Evolutionary conservation across 106 monocot genomes (phyloP).

Genomic region (Dioscorea alata): DNA sequence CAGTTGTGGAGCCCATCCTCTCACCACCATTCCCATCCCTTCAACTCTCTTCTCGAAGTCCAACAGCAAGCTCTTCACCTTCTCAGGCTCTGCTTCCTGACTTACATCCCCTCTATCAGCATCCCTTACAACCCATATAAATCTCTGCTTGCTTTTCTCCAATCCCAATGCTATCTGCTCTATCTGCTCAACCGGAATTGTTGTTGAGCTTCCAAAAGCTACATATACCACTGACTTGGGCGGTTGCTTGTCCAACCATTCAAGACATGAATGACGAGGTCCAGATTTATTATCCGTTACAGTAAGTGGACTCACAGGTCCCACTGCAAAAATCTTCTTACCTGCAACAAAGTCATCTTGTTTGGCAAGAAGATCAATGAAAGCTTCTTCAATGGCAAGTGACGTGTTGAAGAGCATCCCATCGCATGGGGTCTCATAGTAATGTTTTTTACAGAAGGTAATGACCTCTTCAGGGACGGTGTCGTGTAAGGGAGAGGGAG

Average conservation of each 20-base stretch:
- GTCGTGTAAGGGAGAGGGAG: neutral
- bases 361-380: slow-evolving; percentile 36
- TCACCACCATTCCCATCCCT: slow-evolving; percentile 13
- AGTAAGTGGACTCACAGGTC: slow-evolving; percentile 6
- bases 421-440: neutral
- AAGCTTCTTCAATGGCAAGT: slow-evolving; percentile 40
- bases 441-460: neutral
- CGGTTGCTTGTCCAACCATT: slow-evolving; percentile 27
- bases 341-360: neutral
- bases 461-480: slow-evolving; percentile 21
- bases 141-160: slow-evolving; percentile 27
- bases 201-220: slow-evolving; percentile 26
- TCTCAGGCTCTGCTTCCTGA: neutral
- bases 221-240: slow-evolving; percentile 21
- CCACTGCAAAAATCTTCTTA: slow-evolving; percentile 37
- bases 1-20: slow-evolving; percentile 16
- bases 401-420: slow-evolving; percentile 47
- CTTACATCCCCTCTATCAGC: slow-evolving; percentile 13
- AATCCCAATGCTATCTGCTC: slow-evolving; percentile 31
- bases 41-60: slow-evolving; percentile 5
- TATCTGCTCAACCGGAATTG: slow-evolving; percentile 25
- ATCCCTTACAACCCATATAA: slow-evolving; percentile 39
- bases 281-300: neutral
- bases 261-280: slow-evolving; percentile 1
- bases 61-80: neutral